Base-by-base conservation (phyloP, 306 rosid genomes). In the Dalbergia cochinchinensis region DNA sequence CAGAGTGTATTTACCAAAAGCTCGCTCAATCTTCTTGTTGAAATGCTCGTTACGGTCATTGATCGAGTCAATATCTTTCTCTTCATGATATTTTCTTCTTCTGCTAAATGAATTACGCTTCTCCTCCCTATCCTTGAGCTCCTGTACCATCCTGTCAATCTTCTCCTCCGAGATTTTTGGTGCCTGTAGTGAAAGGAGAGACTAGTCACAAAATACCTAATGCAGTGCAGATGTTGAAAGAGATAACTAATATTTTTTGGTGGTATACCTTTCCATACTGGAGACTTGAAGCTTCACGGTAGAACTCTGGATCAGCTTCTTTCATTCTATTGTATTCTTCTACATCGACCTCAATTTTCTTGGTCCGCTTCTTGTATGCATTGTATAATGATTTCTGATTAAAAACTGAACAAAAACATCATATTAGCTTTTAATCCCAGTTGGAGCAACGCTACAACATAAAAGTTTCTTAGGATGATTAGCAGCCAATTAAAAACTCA, bases 11-110 rank as follows among this genome's bases (percentile, higher is more conserved):
- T 80, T 93, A 45, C 99, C 99, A 65, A 95, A 95, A 84, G 99
- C 99, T 58, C 99, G 94, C 78, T 95, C 98, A 77, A 95, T 93
- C 90, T 93, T 95, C 88, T 93, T 93, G 90, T 95, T 95, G 86
- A 95, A 95, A 83, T 95, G 99, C 88, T 93, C 99, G 39, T 95
- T 95, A 6, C 98, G 94, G 82, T 95, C 98, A 77, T 95, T 95
- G 89, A 95, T 93, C 0, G 99, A 95, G 86, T 95, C 99, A 8
- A 93, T 90, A 79, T 95, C 99, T 88, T 95, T 95, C 89, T 95
- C 99, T 75, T 95, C 99, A 0, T 88, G 97, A 80, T 89, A 95
- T 73, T 71, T 84, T 82, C 99, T 89, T 86, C 99, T 88, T 83
- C 98, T 82, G 89, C 99, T 93, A 86, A 95, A 95, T 34, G 97